Percentiles rank a stretch among this genome's conserved stretches.
phyloP scores from a whole-genome alignment of 2,329 filamentous ascomycete species.

The Aspergillus quadrilineatus region DNA sequence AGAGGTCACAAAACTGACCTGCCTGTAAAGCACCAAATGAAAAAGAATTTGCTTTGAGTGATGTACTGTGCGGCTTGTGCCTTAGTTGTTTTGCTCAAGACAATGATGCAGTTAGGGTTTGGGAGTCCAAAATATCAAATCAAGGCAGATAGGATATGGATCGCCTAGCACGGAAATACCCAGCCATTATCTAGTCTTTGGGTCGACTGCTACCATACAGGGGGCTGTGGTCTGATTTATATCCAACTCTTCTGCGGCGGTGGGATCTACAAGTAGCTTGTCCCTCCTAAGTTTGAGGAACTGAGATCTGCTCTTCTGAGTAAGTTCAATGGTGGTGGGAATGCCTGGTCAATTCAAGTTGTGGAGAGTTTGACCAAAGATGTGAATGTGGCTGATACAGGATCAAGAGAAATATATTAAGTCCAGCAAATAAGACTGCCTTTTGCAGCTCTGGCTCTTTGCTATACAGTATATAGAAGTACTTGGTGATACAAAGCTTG shows the following conservation, averaged over 20 bases:
- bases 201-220: neutral
- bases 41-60: neutral
- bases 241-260: neutral
- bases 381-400: neutral
- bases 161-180: neutral
- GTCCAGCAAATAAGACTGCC: neutral
- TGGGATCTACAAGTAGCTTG: neutral
- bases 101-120: neutral
- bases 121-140: neutral
- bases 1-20: neutral
- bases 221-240: neutral
- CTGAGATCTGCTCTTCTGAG: no score
- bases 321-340: no score
- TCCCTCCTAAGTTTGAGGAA: neutral
- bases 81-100: neutral
- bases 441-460: constrained; percentile 1
- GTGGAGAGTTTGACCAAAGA: no score
- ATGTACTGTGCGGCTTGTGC: neutral
- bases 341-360: no score
- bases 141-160: neutral
- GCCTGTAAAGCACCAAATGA: neutral
- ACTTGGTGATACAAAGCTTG: neutral
- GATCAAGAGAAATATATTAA: neutral
- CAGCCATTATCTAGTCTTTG: neutral
- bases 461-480: constrained; percentile 1